Evolutionary conservation across 768 basidiomycete species (phyloP).

Genomic region (Pulveroboletus sp.): DNA sequence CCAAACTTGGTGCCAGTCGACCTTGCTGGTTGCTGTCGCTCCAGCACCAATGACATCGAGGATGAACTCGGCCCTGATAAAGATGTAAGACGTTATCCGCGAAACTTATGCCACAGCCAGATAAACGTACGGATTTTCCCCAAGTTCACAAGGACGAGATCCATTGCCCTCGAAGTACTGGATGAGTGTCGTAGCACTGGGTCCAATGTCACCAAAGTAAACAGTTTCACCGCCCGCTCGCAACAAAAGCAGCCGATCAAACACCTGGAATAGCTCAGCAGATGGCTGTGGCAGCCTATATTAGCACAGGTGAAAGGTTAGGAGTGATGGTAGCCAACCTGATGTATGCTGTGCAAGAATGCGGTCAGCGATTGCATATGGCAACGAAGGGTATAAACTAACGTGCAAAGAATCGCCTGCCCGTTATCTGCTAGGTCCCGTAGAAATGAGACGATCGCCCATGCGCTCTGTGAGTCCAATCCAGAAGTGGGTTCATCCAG

Average conservation of each 20-base stretch:
- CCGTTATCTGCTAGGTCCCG: conserved; percentile 50
- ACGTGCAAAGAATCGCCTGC: conserved; percentile 54
- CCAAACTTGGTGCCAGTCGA: conserved; percentile 67
- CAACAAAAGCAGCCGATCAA: conserved; percentile 74
- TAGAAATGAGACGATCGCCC: conserved; percentile 45
- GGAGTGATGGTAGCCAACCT: conserved; percentile 7
- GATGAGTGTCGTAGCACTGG: conserved; percentile 55
- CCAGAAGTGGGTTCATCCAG: conserved; percentile 89
- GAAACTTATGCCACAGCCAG: conserved; percentile 40
- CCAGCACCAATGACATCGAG: conserved; percentile 75
- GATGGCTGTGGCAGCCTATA: conserved; percentile 48
- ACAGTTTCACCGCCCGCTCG: conserved; percentile 69
- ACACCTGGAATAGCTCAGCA: conserved; percentile 75
- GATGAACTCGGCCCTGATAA: conserved; percentile 52
- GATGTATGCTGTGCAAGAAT: conserved; percentile 34
- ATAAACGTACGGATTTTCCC: conserved; percentile 57
- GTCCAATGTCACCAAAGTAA: conserved; percentile 67
- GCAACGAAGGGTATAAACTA: conserved; percentile 15
- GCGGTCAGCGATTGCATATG: not conserved
- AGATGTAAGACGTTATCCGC: conserved; percentile 34
- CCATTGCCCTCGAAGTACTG: conserved; percentile 75
- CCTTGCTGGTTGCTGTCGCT: conserved; percentile 48
- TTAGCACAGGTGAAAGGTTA: not conserved
- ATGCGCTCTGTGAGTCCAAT: conserved; percentile 79
- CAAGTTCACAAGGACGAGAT: conserved; percentile 51